phyloP scores from a whole-genome alignment of 805 yeast genomes.

The Lachancea kluyveri region DNA sequence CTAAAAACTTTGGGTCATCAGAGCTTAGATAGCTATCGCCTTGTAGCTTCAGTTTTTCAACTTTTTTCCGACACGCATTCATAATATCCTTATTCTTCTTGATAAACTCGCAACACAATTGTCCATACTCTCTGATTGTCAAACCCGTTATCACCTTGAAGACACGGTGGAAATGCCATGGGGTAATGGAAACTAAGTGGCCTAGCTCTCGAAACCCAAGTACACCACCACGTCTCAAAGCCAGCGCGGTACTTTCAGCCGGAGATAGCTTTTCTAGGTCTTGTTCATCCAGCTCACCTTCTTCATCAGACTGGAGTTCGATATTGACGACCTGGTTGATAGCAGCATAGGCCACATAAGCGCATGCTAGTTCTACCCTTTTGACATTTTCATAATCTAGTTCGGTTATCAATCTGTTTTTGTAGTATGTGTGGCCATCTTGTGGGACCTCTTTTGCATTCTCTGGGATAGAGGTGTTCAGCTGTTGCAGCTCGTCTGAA shows the following conservation, averaged over 20 bases:
- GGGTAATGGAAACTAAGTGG: constrained; percentile 71
- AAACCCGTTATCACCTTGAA: constrained; percentile 81
- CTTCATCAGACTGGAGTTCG: constrained; percentile 16
- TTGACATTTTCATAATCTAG: constrained; percentile 20
- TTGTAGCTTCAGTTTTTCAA: constrained; percentile 10
- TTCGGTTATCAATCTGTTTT: constrained; percentile 20
- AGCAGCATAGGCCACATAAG: constrained; percentile 20
- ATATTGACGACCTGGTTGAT: constrained; percentile 18
- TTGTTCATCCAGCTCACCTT: constrained; percentile 1
- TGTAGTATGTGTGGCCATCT: constrained; percentile 18
- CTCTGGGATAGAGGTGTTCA: constrained; percentile 20
- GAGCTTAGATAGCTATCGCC: constrained; percentile 15
- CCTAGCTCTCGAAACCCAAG: constrained; percentile 84
- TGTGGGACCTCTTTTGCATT: constrained; percentile 16
- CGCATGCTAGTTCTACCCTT: constrained; percentile 21
- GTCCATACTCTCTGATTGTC: constrained; percentile 87
- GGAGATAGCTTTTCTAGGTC: constrained; percentile 12
- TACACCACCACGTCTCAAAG: constrained; percentile 64
- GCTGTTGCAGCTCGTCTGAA: constrained; percentile 21
- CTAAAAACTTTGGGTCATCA: constrained; percentile 16
- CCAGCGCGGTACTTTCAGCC: constrained; percentile 13
- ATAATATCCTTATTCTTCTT: constrained; percentile 28
- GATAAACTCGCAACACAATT: constrained; percentile 63
- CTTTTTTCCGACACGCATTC: constrained; percentile 15
- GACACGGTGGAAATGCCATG: constrained; percentile 93